Percentiles rank a stretch among this genome's conserved stretches.
These are phyloP conservation scores for Fusarium secorum DNA, from an alignment of 2,329 filamentous ascomycete genomes.

Conservation along the genomic window DNA sequence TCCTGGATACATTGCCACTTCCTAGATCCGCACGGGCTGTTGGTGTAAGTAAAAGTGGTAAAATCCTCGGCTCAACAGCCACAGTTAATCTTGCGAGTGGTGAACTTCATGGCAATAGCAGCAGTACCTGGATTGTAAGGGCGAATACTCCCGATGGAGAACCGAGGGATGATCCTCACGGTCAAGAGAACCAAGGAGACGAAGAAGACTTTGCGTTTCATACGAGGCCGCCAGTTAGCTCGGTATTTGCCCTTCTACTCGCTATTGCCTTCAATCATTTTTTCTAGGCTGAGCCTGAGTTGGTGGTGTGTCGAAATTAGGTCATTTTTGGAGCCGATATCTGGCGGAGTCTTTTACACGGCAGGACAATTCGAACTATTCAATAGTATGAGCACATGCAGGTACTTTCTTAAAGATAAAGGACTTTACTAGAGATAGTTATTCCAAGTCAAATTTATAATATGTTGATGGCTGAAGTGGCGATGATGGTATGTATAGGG, in stretches of 20 bases:
- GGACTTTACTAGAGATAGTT: neutral
- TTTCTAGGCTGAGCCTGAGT: slow-evolving; percentile 2
- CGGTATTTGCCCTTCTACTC: slow-evolving; percentile 18
- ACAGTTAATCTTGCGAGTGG: slow-evolving; percentile 31
- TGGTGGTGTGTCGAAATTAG: neutral
- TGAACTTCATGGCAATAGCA: slow-evolving; percentile 32
- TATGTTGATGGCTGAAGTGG: neutral
- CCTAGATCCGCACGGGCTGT: slow-evolving; percentile 27
- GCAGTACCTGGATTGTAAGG: slow-evolving; percentile 25
- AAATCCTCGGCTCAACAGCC: slow-evolving; percentile 32
- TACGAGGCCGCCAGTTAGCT: neutral
- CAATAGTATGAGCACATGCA: neutral
- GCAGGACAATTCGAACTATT: neutral
- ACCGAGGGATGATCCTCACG: neutral
- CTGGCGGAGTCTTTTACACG: slow-evolving; percentile 6
- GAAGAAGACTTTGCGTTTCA: slow-evolving; percentile 23
- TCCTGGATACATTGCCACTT: neutral
- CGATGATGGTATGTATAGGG: neutral
- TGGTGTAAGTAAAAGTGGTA: slow-evolving; percentile 26
- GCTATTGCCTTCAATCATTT: slow-evolving; percentile 10
- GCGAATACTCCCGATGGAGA: slow-evolving; percentile 3
- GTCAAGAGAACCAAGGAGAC: neutral
- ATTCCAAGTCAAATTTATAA: neutral
- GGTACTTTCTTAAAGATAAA: slow-evolving; percentile 4
- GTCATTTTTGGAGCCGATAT: slow-evolving; percentile 31